Evolutionary conservation across 2,329 filamentous ascomycete species (phyloP), one percentile per base, ranked within the genome.

Genomic region (Ophiostoma sp.): DNA sequence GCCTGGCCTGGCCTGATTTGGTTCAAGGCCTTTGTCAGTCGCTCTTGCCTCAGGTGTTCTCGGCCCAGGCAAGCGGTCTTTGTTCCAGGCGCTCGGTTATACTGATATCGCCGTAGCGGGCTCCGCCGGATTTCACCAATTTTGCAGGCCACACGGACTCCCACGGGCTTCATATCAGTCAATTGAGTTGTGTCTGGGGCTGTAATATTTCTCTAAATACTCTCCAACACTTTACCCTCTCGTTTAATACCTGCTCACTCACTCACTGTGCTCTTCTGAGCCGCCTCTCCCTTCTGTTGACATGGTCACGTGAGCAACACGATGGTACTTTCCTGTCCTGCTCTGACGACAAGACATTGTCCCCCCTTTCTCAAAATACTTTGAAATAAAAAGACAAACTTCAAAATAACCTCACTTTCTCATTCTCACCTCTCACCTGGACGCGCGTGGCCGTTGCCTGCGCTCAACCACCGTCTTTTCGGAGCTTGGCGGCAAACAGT

Each of bases 371-470:
- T 25, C 25, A 50, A n/a, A 33, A n/a, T 48, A 28, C 12, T 50
- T 33, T 15, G 15, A n/a, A 33, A 68, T 9, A 33, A 50, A 0
- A 50, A 55, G 25, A 2, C 22, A 28, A 48, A 1, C 42, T 19
- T 28, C 25, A 25, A 55, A 55, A 55, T 28, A 55, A 22, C 50
- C 50, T 25, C n/a, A 55, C 28, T 8, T 61, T 15, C 12, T 36
- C 28, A 25, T 12, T 28, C 25, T 22, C 50, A 55, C 50, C 50
- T 33, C 59, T 52, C 45, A n/a, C 64, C 64, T 15, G 12, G 55
- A 63, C 55, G 55, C 69, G 69, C 39, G 69, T 70, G 55, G 48
- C 28, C 48, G 74, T 45, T 75, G 74, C 74, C 74, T 75, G 28
- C 25, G 55, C 25, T 28, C 17, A 55, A 6, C 8, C 25, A 69